Percentiles rank a stretch among this genome's conserved stretches.
Conservation (phyloP, 768 basidiomycete genomes). For the Amanita molliuscula region DNA sequence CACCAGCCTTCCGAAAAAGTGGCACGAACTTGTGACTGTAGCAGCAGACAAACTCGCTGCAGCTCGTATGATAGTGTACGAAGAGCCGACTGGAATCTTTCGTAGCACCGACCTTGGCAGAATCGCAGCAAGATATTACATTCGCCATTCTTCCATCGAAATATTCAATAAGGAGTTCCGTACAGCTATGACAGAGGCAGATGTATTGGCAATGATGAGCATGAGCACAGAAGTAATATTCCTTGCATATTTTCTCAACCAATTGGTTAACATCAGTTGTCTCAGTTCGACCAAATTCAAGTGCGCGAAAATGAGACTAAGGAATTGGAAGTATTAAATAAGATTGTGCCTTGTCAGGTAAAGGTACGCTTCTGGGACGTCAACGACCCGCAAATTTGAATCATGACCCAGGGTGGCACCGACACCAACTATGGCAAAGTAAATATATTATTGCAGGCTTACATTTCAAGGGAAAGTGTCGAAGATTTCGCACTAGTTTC, state of each 20-base stretch:
- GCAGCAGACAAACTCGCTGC: slow-evolving; percentile 61
- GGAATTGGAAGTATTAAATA: slow-evolving; percentile 67
- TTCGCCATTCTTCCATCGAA: slow-evolving; percentile 76
- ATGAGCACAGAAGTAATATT: slow-evolving; percentile 76
- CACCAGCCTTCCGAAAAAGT: slow-evolving; percentile 58
- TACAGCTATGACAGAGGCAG: slow-evolving; percentile 85
- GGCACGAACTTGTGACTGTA: slow-evolving; percentile 52
- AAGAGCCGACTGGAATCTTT: slow-evolving; percentile 46
- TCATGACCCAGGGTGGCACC: slow-evolving; percentile 39
- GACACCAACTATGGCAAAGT: slow-evolving; percentile 66
- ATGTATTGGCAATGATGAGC: slow-evolving; percentile 78
- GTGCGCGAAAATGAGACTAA: slow-evolving; percentile 81
- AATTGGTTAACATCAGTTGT: background rate
- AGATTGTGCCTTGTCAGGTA: slow-evolving; percentile 69
- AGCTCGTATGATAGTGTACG: slow-evolving; percentile 76
- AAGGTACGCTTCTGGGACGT: slow-evolving; percentile 34
- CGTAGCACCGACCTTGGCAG: slow-evolving; percentile 84
- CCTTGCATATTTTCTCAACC: background rate
- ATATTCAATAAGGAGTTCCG: slow-evolving; percentile 75
- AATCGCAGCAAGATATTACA: slow-evolving; percentile 95
- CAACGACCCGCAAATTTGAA: background rate
- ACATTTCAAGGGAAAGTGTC: slow-evolving; percentile 69
- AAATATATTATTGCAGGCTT: slow-evolving; percentile 89
- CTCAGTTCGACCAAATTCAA: slow-evolving; percentile 90
- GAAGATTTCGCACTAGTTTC: slow-evolving; percentile 97